Conservation (phyloP, 1,284 basidiomycete species). For the Heterobasidion parviporum region DNA sequence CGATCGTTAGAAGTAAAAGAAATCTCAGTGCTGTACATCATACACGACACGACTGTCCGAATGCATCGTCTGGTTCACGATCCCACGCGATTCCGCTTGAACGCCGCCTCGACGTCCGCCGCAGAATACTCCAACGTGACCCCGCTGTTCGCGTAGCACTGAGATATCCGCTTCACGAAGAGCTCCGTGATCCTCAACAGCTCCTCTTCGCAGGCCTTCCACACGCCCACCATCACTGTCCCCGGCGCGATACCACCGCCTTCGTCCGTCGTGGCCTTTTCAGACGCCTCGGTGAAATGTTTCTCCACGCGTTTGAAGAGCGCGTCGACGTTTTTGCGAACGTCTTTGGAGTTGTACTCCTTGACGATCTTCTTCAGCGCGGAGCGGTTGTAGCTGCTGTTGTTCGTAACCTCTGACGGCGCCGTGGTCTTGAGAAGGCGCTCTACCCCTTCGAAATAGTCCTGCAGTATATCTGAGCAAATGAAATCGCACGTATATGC, state of each 20-base stretch:
- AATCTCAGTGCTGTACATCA: background rate
- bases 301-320: constrained; percentile 92
- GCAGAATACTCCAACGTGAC: constrained; percentile 66
- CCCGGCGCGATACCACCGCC: constrained; percentile 50
- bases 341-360: constrained; percentile 82
- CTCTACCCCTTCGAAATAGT: constrained; percentile 92
- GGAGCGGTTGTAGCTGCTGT: constrained; percentile 70
- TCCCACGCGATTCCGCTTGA: constrained; percentile 55
- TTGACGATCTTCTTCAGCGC: constrained; percentile 81
- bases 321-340: constrained; percentile 80
- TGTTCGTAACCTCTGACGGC: constrained; percentile 73
- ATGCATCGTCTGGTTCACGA: constrained; percentile 17
- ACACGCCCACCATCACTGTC: constrained; percentile 73
- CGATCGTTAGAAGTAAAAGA: background rate
- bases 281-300: constrained; percentile 81
- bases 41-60: background rate
- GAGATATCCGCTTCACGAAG: constrained; percentile 60
- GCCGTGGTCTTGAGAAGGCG: constrained; percentile 76
- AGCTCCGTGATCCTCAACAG: constrained; percentile 64
- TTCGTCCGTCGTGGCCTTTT: constrained; percentile 55
- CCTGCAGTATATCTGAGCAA: constrained; percentile 37
- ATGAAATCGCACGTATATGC: background rate
- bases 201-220: constrained; percentile 84
- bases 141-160: constrained; percentile 72
- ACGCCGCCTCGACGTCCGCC: constrained; percentile 72